Percentiles rank a stretch among this genome's conserved stretches.
Evolutionary conservation across 257 asterid species (phyloP).

Genomic region (Penstemon davidsonii): DNA sequence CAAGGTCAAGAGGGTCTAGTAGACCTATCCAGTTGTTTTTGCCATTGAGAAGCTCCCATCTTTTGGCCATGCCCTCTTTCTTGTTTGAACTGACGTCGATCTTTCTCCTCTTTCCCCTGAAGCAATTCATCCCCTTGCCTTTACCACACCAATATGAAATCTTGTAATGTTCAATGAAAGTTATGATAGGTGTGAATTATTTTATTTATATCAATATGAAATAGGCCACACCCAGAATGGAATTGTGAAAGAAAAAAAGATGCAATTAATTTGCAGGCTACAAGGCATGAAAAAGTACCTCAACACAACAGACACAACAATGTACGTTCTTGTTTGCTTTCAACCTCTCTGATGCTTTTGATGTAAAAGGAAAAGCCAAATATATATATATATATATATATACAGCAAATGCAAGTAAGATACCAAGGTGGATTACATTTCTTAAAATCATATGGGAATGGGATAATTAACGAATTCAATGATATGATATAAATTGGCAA

Average conservation of each 20-base stretch:
- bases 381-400: slow-evolving; percentile 16
- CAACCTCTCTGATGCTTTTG: background rate
- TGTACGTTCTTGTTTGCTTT: slow-evolving; percentile 6
- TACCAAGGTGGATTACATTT: background rate
- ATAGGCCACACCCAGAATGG: too few species aligned
- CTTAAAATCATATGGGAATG: slow-evolving; percentile 6
- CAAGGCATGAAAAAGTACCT: background rate
- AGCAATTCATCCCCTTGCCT: slow-evolving; percentile 24
- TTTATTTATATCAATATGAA: too few species aligned
- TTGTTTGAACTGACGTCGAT: slow-evolving; percentile 13
- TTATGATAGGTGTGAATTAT: too few species aligned
- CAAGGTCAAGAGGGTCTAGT: slow-evolving; percentile 64
- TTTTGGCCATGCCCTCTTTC: slow-evolving; percentile 33
- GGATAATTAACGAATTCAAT: background rate
- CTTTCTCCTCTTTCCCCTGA: slow-evolving; percentile 31
- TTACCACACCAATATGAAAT: too few species aligned
- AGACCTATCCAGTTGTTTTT: slow-evolving; percentile 59
- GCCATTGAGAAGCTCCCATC: slow-evolving; percentile 81
- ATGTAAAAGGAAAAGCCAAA: slow-evolving; percentile 14
- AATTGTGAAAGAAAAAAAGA: too few species aligned
- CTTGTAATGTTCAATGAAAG: too few species aligned
- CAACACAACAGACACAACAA: background rate
- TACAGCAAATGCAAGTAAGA: background rate
- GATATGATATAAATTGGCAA: slow-evolving; percentile 9
- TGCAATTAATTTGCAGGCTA: background rate